These are phyloP conservation scores for Acacia confusa DNA, from an alignment of 306 rosid species.

Conservation along the genomic window DNA sequence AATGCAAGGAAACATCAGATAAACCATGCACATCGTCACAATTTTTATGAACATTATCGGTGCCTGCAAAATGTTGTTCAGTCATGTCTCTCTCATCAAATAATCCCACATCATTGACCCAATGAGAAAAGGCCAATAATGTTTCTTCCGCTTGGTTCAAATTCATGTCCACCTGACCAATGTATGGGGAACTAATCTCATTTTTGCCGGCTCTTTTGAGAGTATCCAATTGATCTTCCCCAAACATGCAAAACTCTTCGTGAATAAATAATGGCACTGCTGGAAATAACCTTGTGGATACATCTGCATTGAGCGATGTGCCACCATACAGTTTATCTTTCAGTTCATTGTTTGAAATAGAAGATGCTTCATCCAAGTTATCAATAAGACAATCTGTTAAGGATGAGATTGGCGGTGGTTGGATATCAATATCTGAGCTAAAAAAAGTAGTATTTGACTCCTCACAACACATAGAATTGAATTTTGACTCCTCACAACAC, in stretches of 20 bases:
- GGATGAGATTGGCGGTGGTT: slow-evolving; percentile 24
- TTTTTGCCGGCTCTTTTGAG: not conserved
- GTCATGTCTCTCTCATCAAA: slow-evolving; percentile 40
- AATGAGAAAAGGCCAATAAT: slow-evolving; percentile 39
- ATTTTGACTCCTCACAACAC: slow-evolving; percentile 49
- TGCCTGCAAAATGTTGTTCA: slow-evolving; percentile 38
- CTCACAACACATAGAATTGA: slow-evolving; percentile 40
- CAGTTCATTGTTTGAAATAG: slow-evolving; percentile 28
- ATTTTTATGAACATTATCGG: slow-evolving; percentile 18
- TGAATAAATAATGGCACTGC: slow-evolving; percentile 38
- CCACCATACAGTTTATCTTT: slow-evolving; percentile 32
- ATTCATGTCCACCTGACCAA: slow-evolving; percentile 41
- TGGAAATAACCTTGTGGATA: slow-evolving; percentile 29
- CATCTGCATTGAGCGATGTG: slow-evolving; percentile 24
- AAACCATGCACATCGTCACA: slow-evolving; percentile 23
- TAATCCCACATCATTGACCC: slow-evolving; percentile 37
- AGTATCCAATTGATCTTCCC: slow-evolving; percentile 4
- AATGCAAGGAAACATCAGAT: slow-evolving; percentile 43
- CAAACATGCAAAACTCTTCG: slow-evolving; percentile 28
- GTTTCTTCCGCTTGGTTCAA: slow-evolving; percentile 47
- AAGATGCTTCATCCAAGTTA: slow-evolving; percentile 34
- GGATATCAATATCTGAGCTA: slow-evolving; percentile 25
- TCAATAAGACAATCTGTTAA: slow-evolving; percentile 28
- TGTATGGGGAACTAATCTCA: slow-evolving; percentile 30
- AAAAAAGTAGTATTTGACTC: slow-evolving; percentile 35